These are phyloP conservation scores for Hymenoscyphus albidus DNA, from an alignment of 2,329 filamentous ascomycete species.

Conservation along the genomic window DNA sequence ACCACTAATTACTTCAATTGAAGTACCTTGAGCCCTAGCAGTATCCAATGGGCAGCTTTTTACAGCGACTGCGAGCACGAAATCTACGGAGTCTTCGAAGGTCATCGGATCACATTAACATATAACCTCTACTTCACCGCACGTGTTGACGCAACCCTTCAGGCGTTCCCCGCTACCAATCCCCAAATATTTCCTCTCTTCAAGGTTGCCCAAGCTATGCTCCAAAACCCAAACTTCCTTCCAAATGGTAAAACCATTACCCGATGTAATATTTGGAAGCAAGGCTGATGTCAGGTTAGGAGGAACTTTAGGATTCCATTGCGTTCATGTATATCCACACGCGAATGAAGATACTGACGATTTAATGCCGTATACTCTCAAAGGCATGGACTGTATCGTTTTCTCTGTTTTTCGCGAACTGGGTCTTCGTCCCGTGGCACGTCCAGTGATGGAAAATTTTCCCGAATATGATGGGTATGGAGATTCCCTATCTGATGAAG, in stretches of 20 bases:
- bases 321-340: slow-evolving; percentile 5
- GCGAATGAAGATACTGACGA: background rate
- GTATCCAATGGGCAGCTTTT: slow-evolving; percentile 48
- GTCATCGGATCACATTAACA: slow-evolving; percentile 53
- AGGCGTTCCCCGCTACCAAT: background rate
- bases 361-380: slow-evolving; percentile 6
- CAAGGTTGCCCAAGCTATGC: background rate
- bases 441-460: background rate
- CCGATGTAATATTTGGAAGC: background rate
- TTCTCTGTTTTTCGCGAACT: background rate
- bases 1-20: slow-evolving; percentile 9
- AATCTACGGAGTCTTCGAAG: slow-evolving; percentile 44
- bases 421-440: background rate
- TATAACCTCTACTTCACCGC: slow-evolving; percentile 50
- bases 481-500: background rate
- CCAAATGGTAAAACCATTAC: background rate
- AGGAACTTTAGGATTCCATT: slow-evolving; percentile 1
- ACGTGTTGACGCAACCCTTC: background rate
- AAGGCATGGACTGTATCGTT: slow-evolving; percentile 3
- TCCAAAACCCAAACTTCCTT: background rate
- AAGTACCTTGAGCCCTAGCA: background rate
- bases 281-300: background rate
- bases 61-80: slow-evolving; percentile 53
- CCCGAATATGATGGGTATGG: background rate
- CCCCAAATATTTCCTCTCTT: slow-evolving; percentile 4